Percentiles rank a stretch among this genome's conserved stretches.
These are phyloP conservation scores for Apiospora phragmitis DNA, from an alignment of 2,329 filamentous ascomycete genomes.

Conservation along the genomic window DNA sequence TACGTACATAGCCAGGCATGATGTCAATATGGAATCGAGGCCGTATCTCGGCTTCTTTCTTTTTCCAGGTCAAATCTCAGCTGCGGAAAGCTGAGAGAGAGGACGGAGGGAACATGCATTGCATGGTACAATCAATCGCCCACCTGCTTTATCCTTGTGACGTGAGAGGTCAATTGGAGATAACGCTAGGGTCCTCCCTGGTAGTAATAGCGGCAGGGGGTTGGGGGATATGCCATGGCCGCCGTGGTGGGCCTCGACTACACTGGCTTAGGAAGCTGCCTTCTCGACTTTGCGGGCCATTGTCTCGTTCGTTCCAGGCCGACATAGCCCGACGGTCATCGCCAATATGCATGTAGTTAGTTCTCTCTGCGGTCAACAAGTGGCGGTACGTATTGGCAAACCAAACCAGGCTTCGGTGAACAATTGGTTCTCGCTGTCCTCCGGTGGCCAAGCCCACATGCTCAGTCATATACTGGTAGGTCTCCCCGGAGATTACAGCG, in stretches of 20 bases:
- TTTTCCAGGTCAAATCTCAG: not conserved
- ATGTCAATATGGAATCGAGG: not conserved
- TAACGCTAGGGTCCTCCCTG: not conserved
- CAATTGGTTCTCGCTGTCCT: not conserved
- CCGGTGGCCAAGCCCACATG: not conserved
- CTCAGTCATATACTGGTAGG: not conserved
- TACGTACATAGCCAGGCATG: not conserved
- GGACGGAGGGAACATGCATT: not conserved
- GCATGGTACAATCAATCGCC: conserved; percentile 13
- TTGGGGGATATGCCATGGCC: not conserved
- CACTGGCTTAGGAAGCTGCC: not conserved
- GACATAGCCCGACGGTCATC: not conserved
- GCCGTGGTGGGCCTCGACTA: not conserved
- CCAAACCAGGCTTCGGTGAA: not conserved
- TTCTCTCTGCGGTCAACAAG: not conserved
- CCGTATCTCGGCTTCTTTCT: not conserved
- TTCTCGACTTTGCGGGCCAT: not conserved
- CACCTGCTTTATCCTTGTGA: conserved; percentile 25
- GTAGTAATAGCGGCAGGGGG: not conserved
- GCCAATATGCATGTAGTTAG: not conserved
- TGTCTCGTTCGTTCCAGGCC: not conserved
- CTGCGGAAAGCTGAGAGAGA: not conserved
- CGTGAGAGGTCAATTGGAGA: conserved; percentile 26
- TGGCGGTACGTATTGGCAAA: not conserved
- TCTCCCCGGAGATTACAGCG: conserved; percentile 1